phyloP scores from a whole-genome alignment of 2,329 filamentous ascomycete species.

The Phoma sp. region DNA sequence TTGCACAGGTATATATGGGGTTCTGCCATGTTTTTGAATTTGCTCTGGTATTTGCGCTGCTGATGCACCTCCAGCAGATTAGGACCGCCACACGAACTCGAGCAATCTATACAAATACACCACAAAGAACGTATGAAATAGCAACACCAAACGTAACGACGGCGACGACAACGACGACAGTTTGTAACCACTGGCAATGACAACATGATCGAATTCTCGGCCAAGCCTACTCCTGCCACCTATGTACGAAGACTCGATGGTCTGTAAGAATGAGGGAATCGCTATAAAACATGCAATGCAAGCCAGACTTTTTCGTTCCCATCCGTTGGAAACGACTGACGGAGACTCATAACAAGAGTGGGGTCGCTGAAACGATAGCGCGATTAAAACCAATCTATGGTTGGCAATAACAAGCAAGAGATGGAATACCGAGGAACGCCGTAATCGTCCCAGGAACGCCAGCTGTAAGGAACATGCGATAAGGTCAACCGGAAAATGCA shows the following conservation, averaged over 20 bases:
- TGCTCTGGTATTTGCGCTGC: conserved; percentile 1
- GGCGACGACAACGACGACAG: conserved; percentile 11
- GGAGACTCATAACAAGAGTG: conserved; percentile 37
- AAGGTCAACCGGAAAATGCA: conserved; percentile 46
- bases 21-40: conserved; percentile 33
- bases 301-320: conserved; percentile 42
- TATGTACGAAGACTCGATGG: conserved; percentile 36
- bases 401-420: conserved; percentile 29
- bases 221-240: conserved; percentile 19
- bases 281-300: conserved; percentile 43
- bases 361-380: conserved; percentile 36
- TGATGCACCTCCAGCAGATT: neutral
- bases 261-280: conserved; percentile 34
- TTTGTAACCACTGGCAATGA: conserved; percentile 19
- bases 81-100: conserved; percentile 1
- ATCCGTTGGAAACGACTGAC: conserved; percentile 28
- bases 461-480: conserved; percentile 40
- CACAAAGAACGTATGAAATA: conserved; percentile 6
- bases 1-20: conserved; percentile 16
- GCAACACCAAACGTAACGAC: conserved; percentile 2
- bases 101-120: conserved; percentile 17
- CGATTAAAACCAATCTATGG: conserved; percentile 45
- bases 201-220: conserved; percentile 33
- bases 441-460: conserved; percentile 32
- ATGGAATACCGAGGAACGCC: conserved; percentile 31